A percentile compares a stretch with the other conserved stretches of the same genome.
Conservation (phyloP, 805 yeast genomes). For the Ascoidea asiatica region DNA sequence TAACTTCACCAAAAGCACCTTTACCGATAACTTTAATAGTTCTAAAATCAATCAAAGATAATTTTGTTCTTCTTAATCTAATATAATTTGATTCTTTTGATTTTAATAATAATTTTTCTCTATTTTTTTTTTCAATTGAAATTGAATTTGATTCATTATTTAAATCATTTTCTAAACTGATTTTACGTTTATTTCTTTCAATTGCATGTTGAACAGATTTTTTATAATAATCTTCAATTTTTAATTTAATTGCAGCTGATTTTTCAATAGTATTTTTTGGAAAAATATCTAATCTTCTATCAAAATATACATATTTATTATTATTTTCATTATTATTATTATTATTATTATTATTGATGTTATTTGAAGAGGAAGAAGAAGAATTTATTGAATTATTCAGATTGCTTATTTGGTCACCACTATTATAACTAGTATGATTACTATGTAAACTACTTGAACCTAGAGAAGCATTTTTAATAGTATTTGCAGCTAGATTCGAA, state of each 20-base stretch:
- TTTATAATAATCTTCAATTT: constrained; percentile 74
- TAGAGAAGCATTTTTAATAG: constrained; percentile 15
- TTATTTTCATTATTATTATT: too few relatives aligned
- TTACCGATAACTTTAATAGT: constrained; percentile 90
- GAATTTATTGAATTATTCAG: not conserved
- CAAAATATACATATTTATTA: constrained; percentile 52
- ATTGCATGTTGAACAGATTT: constrained; percentile 84
- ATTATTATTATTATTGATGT: constrained; percentile 1
- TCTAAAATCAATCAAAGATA: constrained; percentile 70
- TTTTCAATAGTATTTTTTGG: constrained; percentile 68
- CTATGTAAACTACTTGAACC: too few relatives aligned
- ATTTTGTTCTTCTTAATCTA: constrained; percentile 71
- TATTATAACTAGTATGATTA: constrained; percentile 2
- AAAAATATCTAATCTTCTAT: constrained; percentile 69
- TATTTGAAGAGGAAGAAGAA: not conserved
- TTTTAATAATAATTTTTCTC: constrained; percentile 75
- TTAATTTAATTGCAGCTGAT: constrained; percentile 72
- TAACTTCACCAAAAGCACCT: constrained; percentile 97
- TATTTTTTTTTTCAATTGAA: constrained; percentile 72
- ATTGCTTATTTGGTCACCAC: constrained; percentile 1
- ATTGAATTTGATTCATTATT: constrained; percentile 44
- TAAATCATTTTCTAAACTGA: constrained; percentile 66
- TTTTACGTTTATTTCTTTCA: constrained; percentile 86
- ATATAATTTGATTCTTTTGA: constrained; percentile 79
- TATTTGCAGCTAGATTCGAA: constrained; percentile 6